Conservation (phyloP, 371 early-diverging fungal species). For the Actinomucor elegans region DNA sequence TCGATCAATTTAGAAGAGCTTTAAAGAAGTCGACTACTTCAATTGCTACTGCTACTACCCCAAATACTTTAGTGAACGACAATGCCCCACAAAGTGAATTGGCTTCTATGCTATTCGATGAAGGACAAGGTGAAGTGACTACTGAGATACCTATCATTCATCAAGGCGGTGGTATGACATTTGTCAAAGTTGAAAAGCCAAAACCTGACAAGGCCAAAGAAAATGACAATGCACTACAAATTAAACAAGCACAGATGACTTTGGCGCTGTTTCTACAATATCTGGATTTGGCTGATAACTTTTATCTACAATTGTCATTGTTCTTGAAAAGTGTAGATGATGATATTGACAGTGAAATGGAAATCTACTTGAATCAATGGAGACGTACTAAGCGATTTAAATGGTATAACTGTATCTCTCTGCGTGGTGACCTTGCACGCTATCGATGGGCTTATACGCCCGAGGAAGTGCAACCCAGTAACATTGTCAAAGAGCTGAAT, state of each 20-base stretch:
- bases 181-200: constrained; percentile 10
- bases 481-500: constrained; percentile 13
- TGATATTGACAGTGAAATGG: constrained; percentile 5
- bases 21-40: constrained; percentile 25
- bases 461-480: too few relatives aligned
- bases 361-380: constrained; percentile 32
- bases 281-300: constrained; percentile 40
- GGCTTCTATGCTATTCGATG: constrained; percentile 5
- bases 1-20: constrained; percentile 58
- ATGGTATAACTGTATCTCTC: constrained; percentile 57
- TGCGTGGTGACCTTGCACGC: constrained; percentile 61
- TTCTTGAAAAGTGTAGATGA: constrained; percentile 37
- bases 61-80: not conserved
- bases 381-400: constrained; percentile 33
- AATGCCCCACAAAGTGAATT: not conserved
- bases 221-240: constrained; percentile 1
- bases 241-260: constrained; percentile 6
- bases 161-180: constrained; percentile 15
- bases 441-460: constrained; percentile 54
- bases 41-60: not conserved
- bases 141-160: constrained; percentile 13
- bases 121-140: constrained; percentile 14
- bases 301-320: constrained; percentile 40
- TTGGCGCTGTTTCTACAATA: constrained; percentile 28
- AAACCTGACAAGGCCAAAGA: not conserved